Evolutionary conservation across 768 basidiomycete species (phyloP).

Genomic region (Amanita subjunquillea): DNA sequence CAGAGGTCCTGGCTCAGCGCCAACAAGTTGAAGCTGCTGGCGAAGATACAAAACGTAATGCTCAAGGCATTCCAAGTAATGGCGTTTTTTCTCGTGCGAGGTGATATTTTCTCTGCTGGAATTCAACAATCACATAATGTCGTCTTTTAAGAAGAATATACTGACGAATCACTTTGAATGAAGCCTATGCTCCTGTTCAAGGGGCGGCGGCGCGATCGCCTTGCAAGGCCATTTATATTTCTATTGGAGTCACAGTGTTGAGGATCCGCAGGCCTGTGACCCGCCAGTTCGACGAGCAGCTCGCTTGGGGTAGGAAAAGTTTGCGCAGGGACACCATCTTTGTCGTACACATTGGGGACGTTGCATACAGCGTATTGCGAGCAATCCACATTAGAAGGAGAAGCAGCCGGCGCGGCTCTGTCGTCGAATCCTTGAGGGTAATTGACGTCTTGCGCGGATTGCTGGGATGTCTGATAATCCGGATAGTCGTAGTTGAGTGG

Average conservation of each 20-base stretch:
- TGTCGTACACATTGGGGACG: conserved; percentile 8
- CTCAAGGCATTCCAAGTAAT: conserved; percentile 66
- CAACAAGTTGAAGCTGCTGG: conserved; percentile 44
- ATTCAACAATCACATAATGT: conserved; percentile 1
- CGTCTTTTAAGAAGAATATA: conserved; percentile 4
- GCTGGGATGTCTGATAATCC: neutral
- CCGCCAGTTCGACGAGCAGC: conserved; percentile 37
- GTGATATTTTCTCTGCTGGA: conserved; percentile 53
- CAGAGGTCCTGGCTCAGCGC: conserved; percentile 33
- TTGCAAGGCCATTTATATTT: conserved; percentile 5
- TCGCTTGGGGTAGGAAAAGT: conserved; percentile 63
- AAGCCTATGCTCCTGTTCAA: conserved; percentile 49
- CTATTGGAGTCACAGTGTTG: conserved; percentile 1
- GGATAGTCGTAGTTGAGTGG: neutral
- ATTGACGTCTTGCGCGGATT: neutral
- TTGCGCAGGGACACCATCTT: conserved; percentile 2
- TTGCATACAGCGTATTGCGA: neutral
- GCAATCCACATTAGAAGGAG: neutral
- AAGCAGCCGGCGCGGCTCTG: neutral
- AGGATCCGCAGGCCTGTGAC: conserved; percentile 1
- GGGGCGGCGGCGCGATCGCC: conserved; percentile 12
- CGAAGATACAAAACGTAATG: conserved; percentile 61
- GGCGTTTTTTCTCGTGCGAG: conserved; percentile 68
- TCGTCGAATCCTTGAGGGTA: neutral
- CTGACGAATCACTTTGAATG: conserved; percentile 52